phyloP scores from a whole-genome alignment of 306 rosid species.

The Cyclanthera cordifolia region DNA sequence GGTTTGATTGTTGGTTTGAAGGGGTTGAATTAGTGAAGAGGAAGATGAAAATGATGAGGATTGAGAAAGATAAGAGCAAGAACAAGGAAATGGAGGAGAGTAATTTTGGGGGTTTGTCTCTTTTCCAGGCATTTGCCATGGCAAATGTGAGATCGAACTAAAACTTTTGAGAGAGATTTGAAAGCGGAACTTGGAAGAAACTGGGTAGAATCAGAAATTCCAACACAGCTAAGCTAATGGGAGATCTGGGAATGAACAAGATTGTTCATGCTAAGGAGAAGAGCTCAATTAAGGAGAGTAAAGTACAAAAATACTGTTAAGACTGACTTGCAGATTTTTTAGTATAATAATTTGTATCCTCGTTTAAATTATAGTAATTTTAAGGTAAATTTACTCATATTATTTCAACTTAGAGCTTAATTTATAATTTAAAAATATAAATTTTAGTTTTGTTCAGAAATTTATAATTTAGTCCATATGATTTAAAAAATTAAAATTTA shows the following conservation, averaged over 20 bases:
- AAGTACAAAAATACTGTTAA: too few species aligned
- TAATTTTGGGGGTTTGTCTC: constrained; percentile 41
- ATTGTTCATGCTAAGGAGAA: too few species aligned
- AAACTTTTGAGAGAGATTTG: not conserved
- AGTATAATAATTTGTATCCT: too few species aligned
- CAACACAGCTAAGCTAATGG: not conserved
- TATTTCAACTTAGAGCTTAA: too few species aligned
- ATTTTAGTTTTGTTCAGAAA: too few species aligned
- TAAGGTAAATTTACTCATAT: too few species aligned
- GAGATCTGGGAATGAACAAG: not conserved
- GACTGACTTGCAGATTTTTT: too few species aligned
- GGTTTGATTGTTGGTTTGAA: constrained; percentile 16
- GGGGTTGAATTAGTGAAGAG: constrained; percentile 25
- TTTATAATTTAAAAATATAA: too few species aligned
- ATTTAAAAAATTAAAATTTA: too few species aligned
- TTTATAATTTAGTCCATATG: too few species aligned
- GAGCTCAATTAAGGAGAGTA: too few species aligned
- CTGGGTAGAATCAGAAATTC: not conserved
- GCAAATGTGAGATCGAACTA: constrained; percentile 1
- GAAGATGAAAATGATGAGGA: constrained; percentile 39
- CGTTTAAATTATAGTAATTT: too few species aligned
- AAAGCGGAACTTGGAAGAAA: not conserved
- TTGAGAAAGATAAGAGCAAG: constrained; percentile 20
- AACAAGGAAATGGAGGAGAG: constrained; percentile 43
- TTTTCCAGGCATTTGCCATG: constrained; percentile 96